These are phyloP conservation scores for Sarocladium kiliense DNA, from an alignment of 2,329 filamentous ascomycete species.

Conservation along the genomic window DNA sequence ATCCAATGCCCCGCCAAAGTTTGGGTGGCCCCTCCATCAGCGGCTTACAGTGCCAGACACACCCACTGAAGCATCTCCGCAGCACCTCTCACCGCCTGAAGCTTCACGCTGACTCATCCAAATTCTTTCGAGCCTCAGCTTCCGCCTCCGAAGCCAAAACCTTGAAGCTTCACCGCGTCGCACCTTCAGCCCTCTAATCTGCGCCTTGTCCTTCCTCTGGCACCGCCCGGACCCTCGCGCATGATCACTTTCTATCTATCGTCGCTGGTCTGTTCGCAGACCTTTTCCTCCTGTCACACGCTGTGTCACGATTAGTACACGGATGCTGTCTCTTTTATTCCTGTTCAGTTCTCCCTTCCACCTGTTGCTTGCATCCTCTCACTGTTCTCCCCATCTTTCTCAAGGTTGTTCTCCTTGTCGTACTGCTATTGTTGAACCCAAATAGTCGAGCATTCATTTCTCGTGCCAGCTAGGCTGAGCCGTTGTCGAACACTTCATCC, in stretches of 20 bases:
- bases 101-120: constrained; percentile 4
- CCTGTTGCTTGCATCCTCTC: background rate
- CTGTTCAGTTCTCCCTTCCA: background rate
- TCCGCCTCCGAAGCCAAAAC: background rate
- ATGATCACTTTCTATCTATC: background rate
- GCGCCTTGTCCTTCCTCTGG: constrained; percentile 3
- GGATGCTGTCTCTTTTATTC: background rate
- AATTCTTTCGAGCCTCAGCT: background rate
- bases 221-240: background rate
- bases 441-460: background rate
- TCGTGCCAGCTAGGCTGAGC: constrained; percentile 7
- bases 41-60: background rate
- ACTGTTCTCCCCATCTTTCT: background rate
- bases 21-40: background rate
- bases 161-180: constrained; percentile 5
- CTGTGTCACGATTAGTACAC: constrained; percentile 1
- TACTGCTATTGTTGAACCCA: background rate
- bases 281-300: background rate
- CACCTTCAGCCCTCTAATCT: constrained; percentile 8
- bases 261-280: background rate
- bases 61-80: background rate
- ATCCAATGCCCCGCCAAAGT: constrained; percentile 1
- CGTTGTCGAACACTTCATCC: background rate
- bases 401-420: background rate
- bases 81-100: background rate